Evolutionary conservation across 2,329 filamentous ascomycete genomes (phyloP).

Genomic region (Colletotrichum aenigma): DNA sequence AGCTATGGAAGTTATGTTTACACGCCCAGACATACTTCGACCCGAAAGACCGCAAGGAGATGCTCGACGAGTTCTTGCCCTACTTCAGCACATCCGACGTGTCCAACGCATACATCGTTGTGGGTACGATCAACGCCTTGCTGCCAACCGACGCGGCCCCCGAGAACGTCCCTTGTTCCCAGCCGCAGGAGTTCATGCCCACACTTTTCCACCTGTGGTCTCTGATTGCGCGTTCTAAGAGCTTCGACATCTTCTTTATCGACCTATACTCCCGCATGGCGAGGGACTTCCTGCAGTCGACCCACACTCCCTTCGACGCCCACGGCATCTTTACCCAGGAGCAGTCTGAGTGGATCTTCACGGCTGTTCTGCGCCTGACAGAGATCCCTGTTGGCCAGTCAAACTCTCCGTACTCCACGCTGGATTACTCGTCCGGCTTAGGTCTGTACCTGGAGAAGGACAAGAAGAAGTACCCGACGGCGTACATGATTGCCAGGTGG

Average conservation of each 20-base stretch:
- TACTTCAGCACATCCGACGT: conserved; percentile 95
- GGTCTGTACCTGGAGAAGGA: conserved; percentile 91
- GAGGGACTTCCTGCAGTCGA: conserved; percentile 77
- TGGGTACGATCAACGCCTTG: conserved; percentile 83
- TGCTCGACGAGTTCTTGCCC: conserved; percentile 80
- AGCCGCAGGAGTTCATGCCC: conserved; percentile 86
- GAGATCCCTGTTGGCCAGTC: conserved; percentile 97
- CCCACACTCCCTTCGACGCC: conserved; percentile 79
- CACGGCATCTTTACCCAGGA: conserved; percentile 92
- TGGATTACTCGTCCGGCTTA: conserved; percentile 84
- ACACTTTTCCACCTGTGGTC: conserved; percentile 98
- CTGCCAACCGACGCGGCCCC: conserved; percentile 84
- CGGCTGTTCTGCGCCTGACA: conserved; percentile 83
- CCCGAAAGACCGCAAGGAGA: conserved; percentile 80
- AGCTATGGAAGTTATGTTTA: conserved; percentile 85
- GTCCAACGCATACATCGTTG: conserved; percentile 91
- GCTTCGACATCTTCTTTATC: conserved; percentile 84
- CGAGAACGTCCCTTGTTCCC: conserved; percentile 72
- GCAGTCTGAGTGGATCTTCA: conserved; percentile 92
- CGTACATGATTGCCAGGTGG: conserved; percentile 92
- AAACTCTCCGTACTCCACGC: conserved; percentile 85
- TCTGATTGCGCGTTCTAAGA: conserved; percentile 85
- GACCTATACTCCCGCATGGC: conserved; percentile 89
- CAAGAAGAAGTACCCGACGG: conserved; percentile 87
- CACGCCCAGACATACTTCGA: conserved; percentile 95